These are phyloP conservation scores for Picea glauca DNA, from an alignment of 75 land plant genomes.

Conservation along the genomic window DNA sequence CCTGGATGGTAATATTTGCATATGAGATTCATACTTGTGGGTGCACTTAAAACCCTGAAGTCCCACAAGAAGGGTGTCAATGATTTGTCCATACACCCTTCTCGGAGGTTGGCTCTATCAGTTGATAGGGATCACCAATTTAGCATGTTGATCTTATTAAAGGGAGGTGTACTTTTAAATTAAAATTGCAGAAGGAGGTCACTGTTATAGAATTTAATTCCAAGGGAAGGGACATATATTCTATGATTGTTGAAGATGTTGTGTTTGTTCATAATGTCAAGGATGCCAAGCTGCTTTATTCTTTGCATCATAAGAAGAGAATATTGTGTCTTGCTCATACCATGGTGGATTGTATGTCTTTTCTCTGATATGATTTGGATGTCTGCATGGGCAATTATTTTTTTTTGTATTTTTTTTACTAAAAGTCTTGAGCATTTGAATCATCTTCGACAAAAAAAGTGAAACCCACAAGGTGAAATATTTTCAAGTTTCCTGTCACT, in stretches of 20 bases:
- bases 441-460: too few species aligned
- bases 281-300: constrained; percentile 52
- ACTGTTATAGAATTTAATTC: constrained; percentile 55
- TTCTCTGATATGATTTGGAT: neutral
- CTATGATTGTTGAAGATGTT: constrained; percentile 52
- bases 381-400: neutral
- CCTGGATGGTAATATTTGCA: constrained; percentile 69
- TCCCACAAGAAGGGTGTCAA: constrained; percentile 56
- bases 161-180: constrained; percentile 75
- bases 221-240: constrained; percentile 46
- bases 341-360: constrained; percentile 25
- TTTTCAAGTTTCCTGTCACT: too few species aligned
- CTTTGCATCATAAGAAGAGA: constrained; percentile 50
- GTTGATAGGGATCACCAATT: constrained; percentile 59
- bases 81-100: constrained; percentile 71
- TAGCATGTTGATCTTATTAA: constrained; percentile 78
- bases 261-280: constrained; percentile 69
- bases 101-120: constrained; percentile 66
- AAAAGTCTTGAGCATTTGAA: too few species aligned
- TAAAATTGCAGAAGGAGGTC: constrained; percentile 59
- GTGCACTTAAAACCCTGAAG: constrained; percentile 57
- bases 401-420: too few species aligned
- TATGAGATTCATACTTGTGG: constrained; percentile 82
- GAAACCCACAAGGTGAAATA: too few species aligned
- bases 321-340: constrained; percentile 65